These are phyloP conservation scores for Dalbergia cochinchinensis DNA, from an alignment of 306 rosid genomes.

Conservation along the genomic window DNA sequence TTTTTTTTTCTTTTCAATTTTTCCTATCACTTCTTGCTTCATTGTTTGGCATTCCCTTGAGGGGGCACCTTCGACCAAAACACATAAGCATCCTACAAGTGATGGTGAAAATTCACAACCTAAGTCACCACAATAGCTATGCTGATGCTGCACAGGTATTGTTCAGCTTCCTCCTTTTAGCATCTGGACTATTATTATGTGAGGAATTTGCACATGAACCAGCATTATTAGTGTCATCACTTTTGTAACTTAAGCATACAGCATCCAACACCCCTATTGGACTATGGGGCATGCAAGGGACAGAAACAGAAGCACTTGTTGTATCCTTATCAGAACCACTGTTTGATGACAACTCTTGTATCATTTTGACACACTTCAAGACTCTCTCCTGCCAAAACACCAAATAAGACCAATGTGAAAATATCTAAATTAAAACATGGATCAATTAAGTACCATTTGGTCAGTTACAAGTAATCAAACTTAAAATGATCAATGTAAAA, in stretches of 20 bases:
- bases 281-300: slow-evolving; percentile 72
- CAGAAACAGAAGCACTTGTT: slow-evolving; percentile 53
- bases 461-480: slow-evolving; percentile 42
- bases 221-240: slow-evolving; percentile 69
- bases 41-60: slow-evolving; percentile 35
- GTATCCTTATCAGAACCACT: slow-evolving; percentile 15
- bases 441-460: slow-evolving; percentile 24
- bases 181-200: slow-evolving; percentile 62
- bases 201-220: slow-evolving; percentile 77
- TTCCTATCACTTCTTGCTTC: slow-evolving; percentile 16
- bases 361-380: slow-evolving; percentile 58
- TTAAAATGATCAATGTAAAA: slow-evolving; percentile 38
- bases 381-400: slow-evolving; percentile 73
- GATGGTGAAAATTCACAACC: slow-evolving; percentile 28
- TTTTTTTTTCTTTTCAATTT: not conserved
- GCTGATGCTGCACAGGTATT: slow-evolving; percentile 61
- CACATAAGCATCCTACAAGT: slow-evolving; percentile 30
- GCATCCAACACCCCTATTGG: slow-evolving; percentile 89
- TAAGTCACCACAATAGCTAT: slow-evolving; percentile 52
- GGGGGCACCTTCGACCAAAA: slow-evolving; percentile 32
- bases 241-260: slow-evolving; percentile 80
- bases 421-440: not conserved
- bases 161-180: slow-evolving; percentile 86
- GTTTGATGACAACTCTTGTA: slow-evolving; percentile 47
- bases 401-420: slow-evolving; percentile 6